Conservation (phyloP, 1,284 basidiomycete species). For the Papiliotrema flavescens region DNA sequence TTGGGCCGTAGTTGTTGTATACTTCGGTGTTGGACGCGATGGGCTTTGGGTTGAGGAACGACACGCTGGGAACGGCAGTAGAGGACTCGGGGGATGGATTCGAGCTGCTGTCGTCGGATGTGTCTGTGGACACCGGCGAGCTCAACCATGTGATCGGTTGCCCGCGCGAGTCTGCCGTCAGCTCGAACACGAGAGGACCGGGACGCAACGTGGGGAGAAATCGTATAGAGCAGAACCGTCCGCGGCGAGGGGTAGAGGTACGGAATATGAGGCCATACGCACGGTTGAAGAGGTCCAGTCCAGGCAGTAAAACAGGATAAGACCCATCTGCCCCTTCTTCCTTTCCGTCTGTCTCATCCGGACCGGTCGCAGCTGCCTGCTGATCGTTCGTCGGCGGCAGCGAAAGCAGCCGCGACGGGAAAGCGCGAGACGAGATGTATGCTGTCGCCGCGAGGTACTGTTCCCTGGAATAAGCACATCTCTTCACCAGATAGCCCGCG, state of each 20-base stretch:
- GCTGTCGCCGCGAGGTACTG: constrained; percentile 66
- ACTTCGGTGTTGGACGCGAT: constrained; percentile 58
- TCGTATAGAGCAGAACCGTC: not conserved
- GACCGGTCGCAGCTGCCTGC: constrained; percentile 7
- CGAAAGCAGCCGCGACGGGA: constrained; percentile 74
- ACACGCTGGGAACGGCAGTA: too few species aligned
- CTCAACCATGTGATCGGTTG: constrained; percentile 74
- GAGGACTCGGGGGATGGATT: too few species aligned
- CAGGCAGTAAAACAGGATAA: constrained; percentile 76
- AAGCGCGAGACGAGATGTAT: constrained; percentile 78
- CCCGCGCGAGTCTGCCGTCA: constrained; percentile 52
- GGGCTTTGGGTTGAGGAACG: constrained; percentile 35
- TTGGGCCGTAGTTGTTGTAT: constrained; percentile 67
- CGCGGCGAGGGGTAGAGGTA: not conserved
- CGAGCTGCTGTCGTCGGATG: too few species aligned
- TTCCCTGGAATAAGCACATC: constrained; percentile 54
- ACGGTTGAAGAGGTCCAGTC: constrained; percentile 80
- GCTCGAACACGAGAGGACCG: not conserved
- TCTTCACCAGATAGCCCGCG: not conserved
- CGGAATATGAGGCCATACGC: constrained; percentile 6
- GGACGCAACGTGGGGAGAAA: too few species aligned
- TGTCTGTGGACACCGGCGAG: constrained; percentile 43
- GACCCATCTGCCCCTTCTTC: constrained; percentile 49
- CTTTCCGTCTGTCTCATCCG: not conserved
- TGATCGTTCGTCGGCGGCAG: constrained; percentile 28